Percentiles rank a stretch among this genome's conserved stretches.
Evolutionary conservation across 306 rosid genomes (phyloP).

Genomic region (Neltuma alba): DNA sequence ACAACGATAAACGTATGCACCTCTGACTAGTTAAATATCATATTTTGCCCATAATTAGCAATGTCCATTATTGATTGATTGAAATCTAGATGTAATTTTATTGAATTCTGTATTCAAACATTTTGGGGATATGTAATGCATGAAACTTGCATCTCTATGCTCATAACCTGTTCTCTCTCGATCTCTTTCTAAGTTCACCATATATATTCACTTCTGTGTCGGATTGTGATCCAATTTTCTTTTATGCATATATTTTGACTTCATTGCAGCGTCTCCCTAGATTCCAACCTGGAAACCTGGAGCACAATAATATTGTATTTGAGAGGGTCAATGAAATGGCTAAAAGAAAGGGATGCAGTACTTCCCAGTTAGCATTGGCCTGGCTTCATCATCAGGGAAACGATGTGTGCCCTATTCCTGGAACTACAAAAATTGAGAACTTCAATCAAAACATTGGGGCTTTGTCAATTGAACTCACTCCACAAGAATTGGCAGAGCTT

Average conservation of each 20-base stretch:
- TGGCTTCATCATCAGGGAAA: conserved; percentile 77
- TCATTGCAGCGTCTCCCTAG: conserved; percentile 51
- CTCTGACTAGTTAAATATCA: neutral
- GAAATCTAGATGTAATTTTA: neutral
- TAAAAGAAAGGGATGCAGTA: conserved; percentile 60
- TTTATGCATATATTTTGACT: neutral
- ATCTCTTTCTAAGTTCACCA: neutral
- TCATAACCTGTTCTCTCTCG: no score
- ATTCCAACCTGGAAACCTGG: conserved; percentile 63
- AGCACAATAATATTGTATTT: conserved; percentile 58
- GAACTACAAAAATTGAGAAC: conserved; percentile 76
- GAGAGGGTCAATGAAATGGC: conserved; percentile 68
- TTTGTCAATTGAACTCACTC: conserved; percentile 58
- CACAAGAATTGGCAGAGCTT: conserved; percentile 62
- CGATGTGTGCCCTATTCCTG: conserved; percentile 42
- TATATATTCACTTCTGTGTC: no score
- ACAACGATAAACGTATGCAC: neutral
- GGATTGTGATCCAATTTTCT: no score
- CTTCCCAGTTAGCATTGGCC: conserved; percentile 64
- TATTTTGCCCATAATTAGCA: neutral
- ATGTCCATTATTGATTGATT: neutral
- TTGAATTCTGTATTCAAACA: neutral
- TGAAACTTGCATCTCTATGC: no score
- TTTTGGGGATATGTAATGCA: no score
- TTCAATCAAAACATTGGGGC: conserved; percentile 63